phyloP scores from a whole-genome alignment of 371 early-diverging fungal genomes.

The Mortierella sp. region DNA sequence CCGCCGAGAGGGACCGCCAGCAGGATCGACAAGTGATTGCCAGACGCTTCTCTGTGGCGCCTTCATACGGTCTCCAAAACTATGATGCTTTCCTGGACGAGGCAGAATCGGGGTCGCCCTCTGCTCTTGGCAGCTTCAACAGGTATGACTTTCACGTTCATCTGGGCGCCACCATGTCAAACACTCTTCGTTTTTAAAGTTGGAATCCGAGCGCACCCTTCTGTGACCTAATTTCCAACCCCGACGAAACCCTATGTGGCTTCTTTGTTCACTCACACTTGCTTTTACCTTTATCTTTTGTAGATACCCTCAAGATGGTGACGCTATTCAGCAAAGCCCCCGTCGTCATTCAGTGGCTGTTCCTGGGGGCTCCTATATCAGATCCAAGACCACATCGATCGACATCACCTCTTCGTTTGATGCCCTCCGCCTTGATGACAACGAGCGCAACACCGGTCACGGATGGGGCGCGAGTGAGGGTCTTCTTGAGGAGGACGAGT shows the following conservation, averaged over 20 bases:
- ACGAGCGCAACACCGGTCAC: constrained; percentile 22
- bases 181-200: background rate
- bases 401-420: constrained; percentile 54
- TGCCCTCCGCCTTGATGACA: constrained; percentile 40
- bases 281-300: background rate
- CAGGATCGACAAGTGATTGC: constrained; percentile 26
- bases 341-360: constrained; percentile 65
- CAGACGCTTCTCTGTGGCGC: constrained; percentile 45
- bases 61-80: constrained; percentile 30
- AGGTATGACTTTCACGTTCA: constrained; percentile 10
- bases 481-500: constrained; percentile 23
- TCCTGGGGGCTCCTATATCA: constrained; percentile 52
- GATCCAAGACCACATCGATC: constrained; percentile 30
- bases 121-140: constrained; percentile 4
- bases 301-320: constrained; percentile 28
- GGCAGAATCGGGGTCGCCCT: constrained; percentile 18
- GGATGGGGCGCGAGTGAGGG: constrained; percentile 27
- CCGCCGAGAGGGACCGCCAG: constrained; percentile 21
- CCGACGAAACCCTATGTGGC: background rate
- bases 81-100: constrained; percentile 31
- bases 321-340: constrained; percentile 42
- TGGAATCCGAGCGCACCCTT: constrained; percentile 1
- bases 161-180: background rate
- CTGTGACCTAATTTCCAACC: constrained; percentile 6
- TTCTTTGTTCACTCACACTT: background rate